phyloP scores from a whole-genome alignment of 768 basidiomycete species.

The Mrakia frigida region DNA sequence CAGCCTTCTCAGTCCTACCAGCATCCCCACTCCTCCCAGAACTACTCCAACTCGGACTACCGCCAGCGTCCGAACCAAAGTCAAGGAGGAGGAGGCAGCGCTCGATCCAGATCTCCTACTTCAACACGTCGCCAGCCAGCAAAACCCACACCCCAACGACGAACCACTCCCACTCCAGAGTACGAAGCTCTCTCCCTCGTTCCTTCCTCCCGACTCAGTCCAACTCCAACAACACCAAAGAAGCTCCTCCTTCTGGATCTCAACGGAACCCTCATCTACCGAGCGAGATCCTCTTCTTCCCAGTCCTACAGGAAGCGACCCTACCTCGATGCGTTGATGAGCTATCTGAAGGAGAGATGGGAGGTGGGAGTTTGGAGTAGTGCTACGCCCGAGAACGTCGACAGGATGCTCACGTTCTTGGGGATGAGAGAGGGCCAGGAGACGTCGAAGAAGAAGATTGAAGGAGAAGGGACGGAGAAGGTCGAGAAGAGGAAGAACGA shows the following conservation, averaged over 20 bases:
- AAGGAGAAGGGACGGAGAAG: slow-evolving; percentile 50
- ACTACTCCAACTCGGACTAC: neutral
- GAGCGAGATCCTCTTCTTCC: neutral
- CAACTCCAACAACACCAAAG: neutral
- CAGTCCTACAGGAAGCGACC: slow-evolving; percentile 25
- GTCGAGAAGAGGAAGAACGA: slow-evolving; percentile 56
- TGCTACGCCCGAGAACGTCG: slow-evolving; percentile 51
- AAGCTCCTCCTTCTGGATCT: slow-evolving; percentile 33
- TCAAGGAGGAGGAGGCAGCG: neutral
- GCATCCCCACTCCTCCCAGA: neutral
- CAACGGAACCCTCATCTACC: slow-evolving; percentile 33
- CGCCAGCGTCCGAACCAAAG: neutral
- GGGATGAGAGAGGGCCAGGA: slow-evolving; percentile 14
- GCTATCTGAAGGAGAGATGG: slow-evolving; percentile 25
- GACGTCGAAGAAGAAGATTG: neutral
- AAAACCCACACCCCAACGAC: neutral
- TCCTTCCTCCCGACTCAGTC: neutral
- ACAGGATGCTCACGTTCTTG: slow-evolving; percentile 22
- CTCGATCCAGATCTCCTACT: neutral
- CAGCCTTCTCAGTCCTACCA: neutral
- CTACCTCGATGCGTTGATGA: slow-evolving; percentile 27
- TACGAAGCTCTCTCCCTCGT: slow-evolving; percentile 6
- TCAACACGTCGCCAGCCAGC: neutral
- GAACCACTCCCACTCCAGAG: neutral
- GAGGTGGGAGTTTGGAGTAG: slow-evolving; percentile 80